These are phyloP conservation scores for Kwoniella shandongensis DNA, from an alignment of 768 basidiomycete genomes.

Conservation along the genomic window DNA sequence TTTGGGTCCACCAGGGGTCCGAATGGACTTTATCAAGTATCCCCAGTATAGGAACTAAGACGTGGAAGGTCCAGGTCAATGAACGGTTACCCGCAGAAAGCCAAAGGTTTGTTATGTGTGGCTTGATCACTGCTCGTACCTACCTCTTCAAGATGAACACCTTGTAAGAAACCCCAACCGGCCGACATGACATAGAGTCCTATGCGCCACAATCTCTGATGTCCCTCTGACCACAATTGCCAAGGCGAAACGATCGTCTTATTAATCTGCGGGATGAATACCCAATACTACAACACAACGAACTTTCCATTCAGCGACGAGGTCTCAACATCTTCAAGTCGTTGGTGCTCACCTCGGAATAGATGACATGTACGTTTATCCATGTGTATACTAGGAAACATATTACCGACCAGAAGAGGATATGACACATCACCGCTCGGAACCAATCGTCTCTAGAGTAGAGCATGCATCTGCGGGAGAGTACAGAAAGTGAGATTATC, in stretches of 20 bases:
- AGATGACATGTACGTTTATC: constrained; percentile 24
- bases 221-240: constrained; percentile 28
- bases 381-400: constrained; percentile 18
- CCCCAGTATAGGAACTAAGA: constrained; percentile 40
- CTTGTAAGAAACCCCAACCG: constrained; percentile 37
- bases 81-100: background rate
- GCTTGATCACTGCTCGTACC: background rate
- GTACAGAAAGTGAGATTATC: background rate
- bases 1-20: constrained; percentile 22
- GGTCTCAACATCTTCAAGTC: too few relatives aligned
- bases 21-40: constrained; percentile 36
- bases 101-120: too few relatives aligned
- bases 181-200: constrained; percentile 25
- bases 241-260: constrained; percentile 29
- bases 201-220: constrained; percentile 17
- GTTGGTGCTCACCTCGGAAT: constrained; percentile 27
- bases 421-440: constrained; percentile 26
- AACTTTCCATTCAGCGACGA: too few relatives aligned
- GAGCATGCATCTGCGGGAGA: constrained; percentile 33
- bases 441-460: constrained; percentile 31
- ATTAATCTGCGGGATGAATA: constrained; percentile 14
- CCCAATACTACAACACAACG: constrained; percentile 42
- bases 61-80: constrained; percentile 1
- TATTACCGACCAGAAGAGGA: constrained; percentile 19
- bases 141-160: constrained; percentile 43